Evolutionary conservation across 345 rosid species (phyloP).

Genomic region (Brassica incana): DNA sequence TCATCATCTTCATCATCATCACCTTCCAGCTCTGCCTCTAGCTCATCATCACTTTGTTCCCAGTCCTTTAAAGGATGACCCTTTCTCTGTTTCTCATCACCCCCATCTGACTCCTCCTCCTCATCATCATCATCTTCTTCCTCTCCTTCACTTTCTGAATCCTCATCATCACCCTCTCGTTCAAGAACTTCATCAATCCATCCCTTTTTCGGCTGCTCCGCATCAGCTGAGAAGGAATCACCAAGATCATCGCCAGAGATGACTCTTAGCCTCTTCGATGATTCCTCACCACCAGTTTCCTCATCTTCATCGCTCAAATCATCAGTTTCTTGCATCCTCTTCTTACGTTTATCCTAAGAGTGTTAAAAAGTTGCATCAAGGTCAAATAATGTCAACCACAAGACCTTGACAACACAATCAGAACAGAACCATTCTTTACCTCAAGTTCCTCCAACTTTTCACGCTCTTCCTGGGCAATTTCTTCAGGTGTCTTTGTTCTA

Average conservation of each 20-base stretch:
- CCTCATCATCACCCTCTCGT: conserved; percentile 62
- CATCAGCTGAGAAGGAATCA: conserved; percentile 74
- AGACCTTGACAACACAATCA: conserved; percentile 3
- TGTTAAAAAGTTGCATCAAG: conserved; percentile 10
- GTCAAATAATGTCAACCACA: conserved; percentile 12
- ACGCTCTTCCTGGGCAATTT: conserved; percentile 90
- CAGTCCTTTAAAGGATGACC: conserved; percentile 58
- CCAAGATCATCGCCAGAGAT: conserved; percentile 91
- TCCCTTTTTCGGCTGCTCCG: conserved; percentile 58
- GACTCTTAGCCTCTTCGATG: conserved; percentile 42
- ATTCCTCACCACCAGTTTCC: conserved; percentile 49
- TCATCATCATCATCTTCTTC: conserved; percentile 30
- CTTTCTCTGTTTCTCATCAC: conserved; percentile 37
- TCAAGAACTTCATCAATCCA: conserved; percentile 91
- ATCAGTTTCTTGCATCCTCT: conserved; percentile 74
- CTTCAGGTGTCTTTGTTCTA: conserved; percentile 88
- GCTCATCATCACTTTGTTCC: conserved; percentile 88
- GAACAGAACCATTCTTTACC: conserved; percentile 45
- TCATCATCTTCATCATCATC: conserved; percentile 27
- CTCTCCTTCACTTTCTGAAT: conserved; percentile 48
- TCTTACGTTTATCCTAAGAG: conserved; percentile 76
- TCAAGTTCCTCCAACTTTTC: conserved; percentile 76
- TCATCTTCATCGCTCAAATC: conserved; percentile 77
- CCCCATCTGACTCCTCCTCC: conserved; percentile 58
- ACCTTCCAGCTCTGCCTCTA: conserved; percentile 58